Base-by-base conservation (phyloP, 1,284 basidiomycete species). In the Ustilago curta region DNA sequence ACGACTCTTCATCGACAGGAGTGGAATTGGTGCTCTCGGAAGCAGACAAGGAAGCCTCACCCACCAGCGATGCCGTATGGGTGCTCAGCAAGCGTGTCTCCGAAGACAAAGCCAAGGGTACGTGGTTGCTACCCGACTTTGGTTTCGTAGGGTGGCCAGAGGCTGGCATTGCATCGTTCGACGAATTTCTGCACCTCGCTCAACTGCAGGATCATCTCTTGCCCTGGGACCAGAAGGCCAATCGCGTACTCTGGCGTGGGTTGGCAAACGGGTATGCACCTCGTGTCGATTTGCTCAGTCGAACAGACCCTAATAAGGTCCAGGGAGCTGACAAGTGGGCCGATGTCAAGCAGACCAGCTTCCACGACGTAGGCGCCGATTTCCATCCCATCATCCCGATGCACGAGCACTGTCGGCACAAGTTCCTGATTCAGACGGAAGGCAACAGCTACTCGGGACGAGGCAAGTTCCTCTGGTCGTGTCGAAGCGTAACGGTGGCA, bases 111-210 rank as follows among this genome's bases (percentile, higher is more conserved):
- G 14, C 39, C 19, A 69, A 56, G 21, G 70, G 75, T 0, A 73
- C 59, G 12, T 77, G 75, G 75, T 35, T 77, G 31, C 16, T 71
- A 6, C 79, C 79, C 0, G 79, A 80, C 43, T 80, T 80, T 50
- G 77, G 77, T 18, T 80, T 80, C 47, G 69, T 61, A 1, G 78
- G 63, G 6, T 80, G 79, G 79, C 77, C 77, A 21, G 78, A 80
- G 39, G 54, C 78, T 2, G 75, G 71, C 16, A 71, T 70, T 21
- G 70, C 79, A 0, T 68, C 62, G 19, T 79, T 68, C 21, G 65
- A 67, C 29, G 79, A 79, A 44, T 80, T 78, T 12, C n/a, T 63
- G 4, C 47, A 45, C 18, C 64, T 72, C 16, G 59, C 68, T 9
- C 21, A 32, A 2, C 45, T 70, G 23, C 71, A 70, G 19, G 77